Base-by-base conservation (phyloP, 2,329 filamentous ascomycete species). In the Plenodomus tracheiphilus region DNA sequence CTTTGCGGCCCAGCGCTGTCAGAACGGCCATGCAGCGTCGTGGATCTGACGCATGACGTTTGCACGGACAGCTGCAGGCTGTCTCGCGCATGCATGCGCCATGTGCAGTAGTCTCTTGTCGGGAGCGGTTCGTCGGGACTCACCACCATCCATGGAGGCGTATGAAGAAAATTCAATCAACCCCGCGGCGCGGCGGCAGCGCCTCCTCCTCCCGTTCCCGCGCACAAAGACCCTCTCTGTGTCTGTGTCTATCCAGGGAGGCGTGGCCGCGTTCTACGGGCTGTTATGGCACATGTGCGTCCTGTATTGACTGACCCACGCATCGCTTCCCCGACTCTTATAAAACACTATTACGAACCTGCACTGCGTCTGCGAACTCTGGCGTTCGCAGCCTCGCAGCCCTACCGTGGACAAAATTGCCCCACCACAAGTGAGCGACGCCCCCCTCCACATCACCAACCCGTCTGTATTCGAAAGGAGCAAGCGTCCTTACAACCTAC, bases 31-130 rank as follows among this genome's bases (percentile, higher is more conserved):
- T 32, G 28, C 28, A 32, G 28, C 28, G 15, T 32, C 28, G 51
- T 37, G 42, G 46, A 25, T 18, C 20, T 34, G 11, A 49, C 43
- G 46, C 47, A 62, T 63, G 61, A 62, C 61, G 61, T 63, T 55
- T 45, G 18, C 32, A 46, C 36, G 43, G 47, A 41, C 42, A 43
- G 50, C 49, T 45, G 47, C 53, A 51, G 36, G 47, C 46, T 50
- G 50, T 45, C 32, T 37, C 53, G 28, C 28, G 28, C 28, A 15
- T 15, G 11, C 28, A 15, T 32, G 11, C 41, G 28, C 47, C 41
- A 53, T 46, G 43, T 35, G 39, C 41, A 39, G 37, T 25, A 28
- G 25, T 32, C 28, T 32, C 28, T 6, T 32, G 28, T 32, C 28
- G 28, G 28, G 28, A 32, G 58, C 53, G 46, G 47, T 56, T 43